Conservation (phyloP, 2,329 filamentous ascomycete species). For the Phialophora expanda region DNA sequence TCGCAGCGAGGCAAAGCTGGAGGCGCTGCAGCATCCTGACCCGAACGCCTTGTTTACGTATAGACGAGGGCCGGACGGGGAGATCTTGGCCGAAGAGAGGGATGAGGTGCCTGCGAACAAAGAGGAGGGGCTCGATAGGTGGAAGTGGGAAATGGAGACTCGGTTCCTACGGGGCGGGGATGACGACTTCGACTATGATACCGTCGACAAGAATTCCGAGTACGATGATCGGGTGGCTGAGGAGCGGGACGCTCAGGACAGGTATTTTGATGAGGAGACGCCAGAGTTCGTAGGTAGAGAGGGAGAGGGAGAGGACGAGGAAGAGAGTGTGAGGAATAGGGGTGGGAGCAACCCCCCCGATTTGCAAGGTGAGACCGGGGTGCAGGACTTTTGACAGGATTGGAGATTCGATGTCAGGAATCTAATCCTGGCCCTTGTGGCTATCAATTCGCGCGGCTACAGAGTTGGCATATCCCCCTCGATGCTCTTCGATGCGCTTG, state of each 20-base stretch:
- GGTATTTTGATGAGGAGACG: constrained; percentile 80
- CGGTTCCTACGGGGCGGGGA: constrained; percentile 78
- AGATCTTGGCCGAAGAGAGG: constrained; percentile 63
- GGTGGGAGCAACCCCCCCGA: constrained; percentile 34
- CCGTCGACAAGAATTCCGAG: constrained; percentile 73
- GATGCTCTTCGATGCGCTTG: not conserved
- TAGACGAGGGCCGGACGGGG: constrained; percentile 57
- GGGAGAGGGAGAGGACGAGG: constrained; percentile 25
- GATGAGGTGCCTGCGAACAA: constrained; percentile 64
- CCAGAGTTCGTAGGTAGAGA: constrained; percentile 63
- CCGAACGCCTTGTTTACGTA: constrained; percentile 58
- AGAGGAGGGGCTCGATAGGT: constrained; percentile 70
- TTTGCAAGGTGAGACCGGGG: constrained; percentile 66
- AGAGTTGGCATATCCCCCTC: not conserved
- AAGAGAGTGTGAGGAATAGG: not conserved
- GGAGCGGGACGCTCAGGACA: constrained; percentile 69
- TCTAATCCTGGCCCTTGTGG: no score
- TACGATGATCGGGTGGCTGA: constrained; percentile 69
- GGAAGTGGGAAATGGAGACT: constrained; percentile 73
- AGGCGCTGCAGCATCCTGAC: constrained; percentile 62
- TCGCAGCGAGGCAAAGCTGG: constrained; percentile 76
- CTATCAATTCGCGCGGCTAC: not conserved
- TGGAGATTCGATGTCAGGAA: no score
- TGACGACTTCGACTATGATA: constrained; percentile 75
- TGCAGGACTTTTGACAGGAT: constrained; percentile 69